Evolutionary conservation across 2,329 filamentous ascomycete genomes (phyloP), one percentile per base, ranked within the genome.

Genomic region (Penicillium sp.): DNA sequence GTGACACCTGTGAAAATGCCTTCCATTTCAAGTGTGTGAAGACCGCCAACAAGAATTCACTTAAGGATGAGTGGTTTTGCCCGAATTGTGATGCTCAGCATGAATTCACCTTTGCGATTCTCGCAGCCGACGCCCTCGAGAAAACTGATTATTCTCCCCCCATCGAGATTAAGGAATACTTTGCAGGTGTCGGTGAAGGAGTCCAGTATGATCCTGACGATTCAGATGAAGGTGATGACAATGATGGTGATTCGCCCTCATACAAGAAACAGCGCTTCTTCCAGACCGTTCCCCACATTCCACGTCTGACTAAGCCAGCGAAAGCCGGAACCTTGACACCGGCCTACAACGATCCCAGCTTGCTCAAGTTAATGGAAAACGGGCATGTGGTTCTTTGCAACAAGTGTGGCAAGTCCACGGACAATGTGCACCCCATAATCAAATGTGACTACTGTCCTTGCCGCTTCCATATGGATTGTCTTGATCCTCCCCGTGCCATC

Each of bases 11-110:
- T 77, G 85, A 88, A 59, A 87, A 91, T 64, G 91, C 93, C 6
- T 97, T 96, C 76, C 95, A 98, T 76, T 92, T 95, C 72, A 83
- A 85, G 58, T 98, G 95, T 73, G 86, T 95, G 64, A 89, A 96
- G 74, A 92, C 93, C 60, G 3, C 26, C 21, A 89, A 91, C 39
- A 80, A 92, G 64, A 82, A 87, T 54, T 83, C 85, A 50, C 80
- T 31, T 29, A 43, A 31, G 26, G 50, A 31, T 27, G 39, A 43
- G 16, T 52, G 50, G 50, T 45, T 44, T 19, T 52, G 50, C 26
- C 50, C 50, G 13, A 16, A 26, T 4, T 52, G 50, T 21, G 25
- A 45, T 10, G 7, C 39, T n/a, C 8, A 31, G 3, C 39, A 43
- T 21, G 16, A 21, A 5, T 52, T 52, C 39, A 52, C 50, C 13